Base-by-base conservation (phyloP, 2,329 filamentous ascomycete species). In the Pezicula neosporulosa region DNA sequence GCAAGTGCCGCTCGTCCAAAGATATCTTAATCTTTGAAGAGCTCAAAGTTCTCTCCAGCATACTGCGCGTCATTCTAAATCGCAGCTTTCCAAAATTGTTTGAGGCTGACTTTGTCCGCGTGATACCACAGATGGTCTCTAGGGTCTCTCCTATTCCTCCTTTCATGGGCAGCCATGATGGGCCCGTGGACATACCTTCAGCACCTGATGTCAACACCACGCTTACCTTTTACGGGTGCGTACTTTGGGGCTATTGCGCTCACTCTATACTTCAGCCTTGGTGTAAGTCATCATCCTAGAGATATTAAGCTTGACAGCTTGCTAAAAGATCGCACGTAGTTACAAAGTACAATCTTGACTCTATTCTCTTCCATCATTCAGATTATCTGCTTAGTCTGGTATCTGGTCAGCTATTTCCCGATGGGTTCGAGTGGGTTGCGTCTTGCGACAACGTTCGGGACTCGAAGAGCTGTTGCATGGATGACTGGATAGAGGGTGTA, bases 361-460 rank as follows among this genome's bases (percentile, higher is more conserved):
- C 77, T 97, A 49, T 75, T 97, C 57, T 88, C 91, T 19, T 85
- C 90, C 55, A 78, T 97, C 54, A 74, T 92, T 60, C 94, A 99
- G 69, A 77, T 97, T 49, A 85, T 86, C 48, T 89, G 87, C 56
- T 76, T 97, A 57, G 59, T 90, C 44, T 97, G 93, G 93, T 97
- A 97, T 72, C 78, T 97, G 44, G 85, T 97, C 70, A 96, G 90
- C 72, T 99, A 99, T 71, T 97, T 97, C 65, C 94, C 94, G 24
- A 96, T 97, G 92, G 94, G 94, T 38, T 89, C 89, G 51, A 89
- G 86, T 50, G 90, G 94, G 39, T 74, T 99, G 59, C 86, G 93
- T 53, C 83, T 96, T 60, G 91, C 91, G 52, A 90, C 91, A 41
- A 85, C 84, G 3, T 94, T 96, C 66, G 94, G 93, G 19, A 89